Evolutionary conservation across 306 rosid genomes (phyloP).

Genomic region (Castanopsis chinensis): DNA sequence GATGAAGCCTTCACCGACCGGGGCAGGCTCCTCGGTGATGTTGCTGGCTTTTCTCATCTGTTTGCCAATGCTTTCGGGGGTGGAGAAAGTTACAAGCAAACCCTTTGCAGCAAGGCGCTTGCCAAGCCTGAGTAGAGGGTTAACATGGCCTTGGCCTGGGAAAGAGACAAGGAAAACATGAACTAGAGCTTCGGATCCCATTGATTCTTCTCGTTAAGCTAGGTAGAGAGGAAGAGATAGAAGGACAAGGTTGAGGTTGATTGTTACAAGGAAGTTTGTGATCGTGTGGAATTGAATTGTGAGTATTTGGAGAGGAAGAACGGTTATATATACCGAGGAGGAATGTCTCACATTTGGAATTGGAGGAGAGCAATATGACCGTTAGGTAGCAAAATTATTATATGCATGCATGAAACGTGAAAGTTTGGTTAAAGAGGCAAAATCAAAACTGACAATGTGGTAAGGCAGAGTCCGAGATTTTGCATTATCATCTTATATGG

Average conservation of each 20-base stretch:
- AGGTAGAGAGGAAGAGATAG: not conserved
- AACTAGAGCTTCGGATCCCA: constrained; percentile 36
- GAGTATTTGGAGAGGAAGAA: not conserved
- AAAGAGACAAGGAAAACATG: constrained; percentile 53
- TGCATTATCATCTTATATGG: too few species aligned
- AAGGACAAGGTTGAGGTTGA: not conserved
- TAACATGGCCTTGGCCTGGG: constrained; percentile 79
- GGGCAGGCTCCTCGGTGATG: constrained; percentile 29
- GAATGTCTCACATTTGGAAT: not conserved
- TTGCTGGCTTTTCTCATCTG: constrained; percentile 36
- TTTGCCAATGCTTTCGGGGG: constrained; percentile 41
- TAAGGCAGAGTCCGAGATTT: not conserved
- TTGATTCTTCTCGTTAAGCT: not conserved
- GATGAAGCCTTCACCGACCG: constrained; percentile 52
- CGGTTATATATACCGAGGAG: not conserved
- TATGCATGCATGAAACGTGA: not conserved
- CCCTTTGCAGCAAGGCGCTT: constrained; percentile 69
- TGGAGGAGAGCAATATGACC: not conserved
- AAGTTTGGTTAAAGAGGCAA: not conserved
- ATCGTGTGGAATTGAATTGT: not conserved
- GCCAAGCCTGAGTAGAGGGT: constrained; percentile 65
- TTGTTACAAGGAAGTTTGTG: not conserved
- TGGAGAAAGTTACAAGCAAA: constrained; percentile 44
- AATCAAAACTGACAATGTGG: not conserved
- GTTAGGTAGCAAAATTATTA: not conserved